These are phyloP conservation scores for Trametes maxima DNA, from an alignment of 768 basidiomycete genomes.

Conservation along the genomic window DNA sequence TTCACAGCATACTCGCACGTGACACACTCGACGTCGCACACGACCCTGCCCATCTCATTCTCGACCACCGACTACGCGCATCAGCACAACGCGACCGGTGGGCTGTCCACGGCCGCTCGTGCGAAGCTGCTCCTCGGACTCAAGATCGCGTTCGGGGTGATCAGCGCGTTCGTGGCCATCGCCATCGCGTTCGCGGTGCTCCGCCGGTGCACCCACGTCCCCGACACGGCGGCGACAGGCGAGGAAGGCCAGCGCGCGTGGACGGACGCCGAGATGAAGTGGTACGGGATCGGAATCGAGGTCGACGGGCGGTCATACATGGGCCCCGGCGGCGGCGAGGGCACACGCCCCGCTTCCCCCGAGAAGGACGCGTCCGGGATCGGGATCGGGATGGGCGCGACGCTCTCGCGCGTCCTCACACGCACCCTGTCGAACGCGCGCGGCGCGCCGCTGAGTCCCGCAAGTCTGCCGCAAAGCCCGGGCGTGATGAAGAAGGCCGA, in stretches of 20 bases:
- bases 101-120: conserved; percentile 47
- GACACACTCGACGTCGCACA: conserved; percentile 74
- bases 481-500: conserved; percentile 71
- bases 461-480: conserved; percentile 41
- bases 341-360: conserved; percentile 2
- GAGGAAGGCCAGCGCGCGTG: conserved; percentile 60
- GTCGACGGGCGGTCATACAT: conserved; percentile 21
- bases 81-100: conserved; percentile 33
- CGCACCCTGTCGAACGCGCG: conserved; percentile 23
- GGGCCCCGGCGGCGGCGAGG: conserved; percentile 21
- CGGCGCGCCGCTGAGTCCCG: conserved; percentile 20
- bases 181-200: conserved; percentile 57
- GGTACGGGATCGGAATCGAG: conserved; percentile 59
- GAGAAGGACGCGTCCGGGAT: conserved; percentile 2
- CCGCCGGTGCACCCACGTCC: conserved; percentile 56
- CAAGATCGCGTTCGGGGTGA: conserved; percentile 59
- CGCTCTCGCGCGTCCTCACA: conserved; percentile 38
- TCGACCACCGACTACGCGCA: conserved; percentile 42
- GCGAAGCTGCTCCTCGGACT: conserved; percentile 57
- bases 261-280: conserved; percentile 66
- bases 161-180: conserved; percentile 61
- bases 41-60: conserved; percentile 55
- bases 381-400: conserved; percentile 2
- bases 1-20: conserved; percentile 69
- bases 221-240: conserved; percentile 61